Evolutionary conservation across 257 asterid genomes (phyloP), one percentile per base, ranked within the genome.

Genomic region (Solanum boliviense): DNA sequence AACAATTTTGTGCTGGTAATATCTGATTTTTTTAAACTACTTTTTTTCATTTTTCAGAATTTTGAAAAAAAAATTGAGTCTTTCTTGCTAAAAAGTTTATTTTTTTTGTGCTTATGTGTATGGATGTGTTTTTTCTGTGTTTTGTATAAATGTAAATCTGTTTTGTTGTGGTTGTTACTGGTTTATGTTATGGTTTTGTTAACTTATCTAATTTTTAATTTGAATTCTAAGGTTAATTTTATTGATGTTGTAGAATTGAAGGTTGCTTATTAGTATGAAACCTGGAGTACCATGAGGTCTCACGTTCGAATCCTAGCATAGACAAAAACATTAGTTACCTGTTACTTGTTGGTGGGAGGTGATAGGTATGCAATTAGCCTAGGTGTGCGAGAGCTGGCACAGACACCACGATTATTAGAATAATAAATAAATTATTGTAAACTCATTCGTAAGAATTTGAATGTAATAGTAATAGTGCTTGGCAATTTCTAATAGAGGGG

Each of bases 1-100:
- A 96, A 96, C 91, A 93, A 95, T 89, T 96, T 95, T 91, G 99
- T 96, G 68, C 92, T 96, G 92, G 99, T 96, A 94, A 90, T 79
- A 86, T 1, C 29, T 31, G 32, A 20, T 32, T 4, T 7, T 27
- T 84, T 89, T 48, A 74, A 87, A 67, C 56, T 76, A 88, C 72
- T 89, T 86, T 73, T 76, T 46, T 18, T 75, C 38, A 2, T 65
- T 44, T 52, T 86, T 48, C 70, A 76, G 75, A 41, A 48, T 25
- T 41, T 44, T 79, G 23, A n/a, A n/a, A n/a, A n/a, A n/a, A n/a
- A n/a, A n/a, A n/a, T n/a, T n/a, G 38, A 41, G 25, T n/a, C 48
- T 60, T 46, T 81, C n/a, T 79, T 81, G 41, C 36, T 81, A 16
- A 46, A 48, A 46, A 13, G 25, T 46, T 39, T 8, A 13, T 41